phyloP scores from a whole-genome alignment of 441 rosid species.

The Erodium chrysanthum region DNA sequence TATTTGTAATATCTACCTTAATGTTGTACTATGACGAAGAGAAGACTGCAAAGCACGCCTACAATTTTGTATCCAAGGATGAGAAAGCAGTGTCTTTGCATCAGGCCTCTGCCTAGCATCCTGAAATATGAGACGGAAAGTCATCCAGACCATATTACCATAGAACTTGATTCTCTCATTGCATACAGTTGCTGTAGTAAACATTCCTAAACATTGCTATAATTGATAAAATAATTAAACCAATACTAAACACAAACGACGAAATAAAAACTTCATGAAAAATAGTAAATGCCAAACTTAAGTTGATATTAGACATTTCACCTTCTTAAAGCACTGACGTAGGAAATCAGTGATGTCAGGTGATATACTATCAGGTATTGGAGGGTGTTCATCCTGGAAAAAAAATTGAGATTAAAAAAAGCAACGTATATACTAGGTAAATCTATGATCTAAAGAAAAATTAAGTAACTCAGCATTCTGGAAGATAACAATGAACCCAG shows the following conservation, averaged over 20 bases:
- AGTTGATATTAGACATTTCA: slow-evolving; percentile 21
- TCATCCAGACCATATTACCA: background rate
- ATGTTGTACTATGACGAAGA: slow-evolving; percentile 67
- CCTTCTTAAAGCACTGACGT: slow-evolving; percentile 95
- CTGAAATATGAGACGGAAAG: slow-evolving; percentile 34
- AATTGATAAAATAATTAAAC: background rate
- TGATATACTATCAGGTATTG: slow-evolving; percentile 91
- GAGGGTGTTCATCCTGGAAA: slow-evolving; percentile 84
- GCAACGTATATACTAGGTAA: background rate
- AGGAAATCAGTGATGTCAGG: slow-evolving; percentile 90
- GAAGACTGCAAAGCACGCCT: slow-evolving; percentile 83
- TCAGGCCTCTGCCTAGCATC: slow-evolving; percentile 98
- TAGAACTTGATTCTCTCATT: slow-evolving; percentile 1
- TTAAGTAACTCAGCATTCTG: slow-evolving; percentile 7
- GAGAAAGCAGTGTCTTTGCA: slow-evolving; percentile 94
- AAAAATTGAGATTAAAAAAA: background rate
- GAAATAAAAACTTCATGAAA: background rate
- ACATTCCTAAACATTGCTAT: slow-evolving; percentile 5
- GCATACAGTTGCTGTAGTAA: background rate
- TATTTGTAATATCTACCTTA: slow-evolving; percentile 34
- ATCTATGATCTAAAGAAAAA: background rate
- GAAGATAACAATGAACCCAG: slow-evolving; percentile 6
- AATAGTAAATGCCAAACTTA: background rate
- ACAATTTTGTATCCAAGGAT: slow-evolving; percentile 92
- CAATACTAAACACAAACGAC: background rate